Conservation (phyloP, 371 early-diverging fungal genomes). For the Coemansia sp. region DNA sequence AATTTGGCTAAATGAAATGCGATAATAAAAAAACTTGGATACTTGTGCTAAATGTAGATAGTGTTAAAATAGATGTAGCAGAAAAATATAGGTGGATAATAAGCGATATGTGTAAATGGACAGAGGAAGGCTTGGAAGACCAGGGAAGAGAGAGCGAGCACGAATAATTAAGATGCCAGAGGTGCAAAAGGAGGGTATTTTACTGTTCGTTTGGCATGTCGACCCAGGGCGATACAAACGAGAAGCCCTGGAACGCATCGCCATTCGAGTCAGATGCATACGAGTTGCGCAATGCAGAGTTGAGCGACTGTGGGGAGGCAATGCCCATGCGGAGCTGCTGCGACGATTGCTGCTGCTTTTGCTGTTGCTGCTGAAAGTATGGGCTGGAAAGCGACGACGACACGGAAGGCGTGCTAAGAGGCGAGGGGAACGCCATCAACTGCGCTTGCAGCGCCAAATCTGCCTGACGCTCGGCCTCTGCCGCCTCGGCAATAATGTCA, state of each 20-base stretch:
- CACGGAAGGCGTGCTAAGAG: constrained; percentile 11
- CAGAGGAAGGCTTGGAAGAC: background rate
- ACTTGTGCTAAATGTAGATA: background rate
- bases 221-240: constrained; percentile 42
- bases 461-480: constrained; percentile 42
- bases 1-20: background rate
- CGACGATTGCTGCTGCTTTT: constrained; percentile 10
- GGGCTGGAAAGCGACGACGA: constrained; percentile 9
- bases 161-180: background rate
- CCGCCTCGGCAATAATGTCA: constrained; percentile 38
- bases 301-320: constrained; percentile 11
- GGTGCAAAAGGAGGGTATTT: background rate
- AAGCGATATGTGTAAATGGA: constrained; percentile 1
- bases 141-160: background rate
- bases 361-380: constrained; percentile 13
- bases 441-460: constrained; percentile 38
- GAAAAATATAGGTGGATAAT: background rate
- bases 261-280: background rate
- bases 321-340: constrained; percentile 10
- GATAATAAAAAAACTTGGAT: background rate
- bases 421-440: constrained; percentile 39
- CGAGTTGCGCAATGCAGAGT: background rate
- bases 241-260: constrained; percentile 42
- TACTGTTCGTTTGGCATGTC: constrained; percentile 25
- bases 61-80: background rate